These are phyloP conservation scores for Trichomonas tenax DNA, from an alignment of 208 protist species.

Conservation along the genomic window DNA sequence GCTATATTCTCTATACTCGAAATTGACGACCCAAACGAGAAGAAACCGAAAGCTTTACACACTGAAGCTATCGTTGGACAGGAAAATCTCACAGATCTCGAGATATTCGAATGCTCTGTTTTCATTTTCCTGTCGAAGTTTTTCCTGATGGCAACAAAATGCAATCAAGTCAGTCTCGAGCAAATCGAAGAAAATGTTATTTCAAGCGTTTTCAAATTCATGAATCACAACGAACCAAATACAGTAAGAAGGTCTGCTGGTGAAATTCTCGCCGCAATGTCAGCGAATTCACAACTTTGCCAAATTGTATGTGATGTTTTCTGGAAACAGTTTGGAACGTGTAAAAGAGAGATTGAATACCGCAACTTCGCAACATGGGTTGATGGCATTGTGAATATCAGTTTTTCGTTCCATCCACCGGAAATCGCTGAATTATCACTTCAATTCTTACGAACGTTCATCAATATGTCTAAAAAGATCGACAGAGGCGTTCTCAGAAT, in stretches of 20 bases:
- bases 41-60: neutral
- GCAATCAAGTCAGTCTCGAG: neutral
- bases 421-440: neutral
- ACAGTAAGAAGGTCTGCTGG: neutral
- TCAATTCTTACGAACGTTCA: neutral
- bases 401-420: neutral
- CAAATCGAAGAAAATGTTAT: neutral
- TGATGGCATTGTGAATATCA: neutral
- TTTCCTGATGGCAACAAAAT: neutral
- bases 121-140: neutral
- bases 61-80: neutral
- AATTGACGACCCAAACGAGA: neutral
- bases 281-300: neutral
- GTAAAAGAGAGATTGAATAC: neutral
- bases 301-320: neutral
- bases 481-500: neutral
- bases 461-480: neutral
- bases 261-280: neutral
- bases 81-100: neutral
- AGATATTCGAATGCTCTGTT: neutral
- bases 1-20: neutral
- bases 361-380: neutral
- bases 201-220: neutral
- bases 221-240: neutral
- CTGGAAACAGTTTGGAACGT: neutral